Base-by-base conservation (phyloP, 1,139 yeast genomes). In the Suhomyces taliae region DNA sequence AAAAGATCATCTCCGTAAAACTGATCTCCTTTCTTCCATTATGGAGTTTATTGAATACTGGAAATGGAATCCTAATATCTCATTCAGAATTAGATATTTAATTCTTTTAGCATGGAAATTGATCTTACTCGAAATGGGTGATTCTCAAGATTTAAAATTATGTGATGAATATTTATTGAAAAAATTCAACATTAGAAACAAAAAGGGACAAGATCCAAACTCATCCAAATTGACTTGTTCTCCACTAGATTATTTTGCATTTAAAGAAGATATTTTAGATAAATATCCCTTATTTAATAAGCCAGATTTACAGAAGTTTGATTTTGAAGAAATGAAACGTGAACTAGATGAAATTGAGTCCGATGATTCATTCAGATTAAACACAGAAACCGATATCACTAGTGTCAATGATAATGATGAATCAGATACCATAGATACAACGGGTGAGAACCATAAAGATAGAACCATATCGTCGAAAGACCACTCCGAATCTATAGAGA, bases 211-310 rank as follows among this genome's bases (percentile, higher is more conserved):
- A 32, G 59, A 54, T 34, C 56, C 48, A 37, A 56, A 53, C 31
- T 57, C 48, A 37, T 59, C 51, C 43, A 64, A 63, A 44, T 64
- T 82, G 40, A 70, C 76, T 0, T 82, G 90, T 34, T 83, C 96
- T 2, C 93, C 96, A 0, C 66, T 90, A 33, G 96, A 90, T 56
- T 90, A 88, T 61, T 83, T 82, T 60, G 83, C 88, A 5, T 89
- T 87, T 59, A 75, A 90, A 50, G 87, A 86, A 51, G 96, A 90
- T 54, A 65, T 90, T 7, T 66, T 77, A 4, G 81, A 90, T 26
- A 78, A 95, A 53, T 90, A 83, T 59, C 97, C 98, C 0, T 68
- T 87, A 5, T 85, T 76, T 53, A 65, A 74, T 32, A 58, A 52
- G 10, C 42, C 51, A 7, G 45, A 46, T 10, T 43, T 48, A 34